Evolutionary conservation across 2,329 filamentous ascomycete genomes (phyloP).

Genomic region (Berkeleyomyces basicola): DNA sequence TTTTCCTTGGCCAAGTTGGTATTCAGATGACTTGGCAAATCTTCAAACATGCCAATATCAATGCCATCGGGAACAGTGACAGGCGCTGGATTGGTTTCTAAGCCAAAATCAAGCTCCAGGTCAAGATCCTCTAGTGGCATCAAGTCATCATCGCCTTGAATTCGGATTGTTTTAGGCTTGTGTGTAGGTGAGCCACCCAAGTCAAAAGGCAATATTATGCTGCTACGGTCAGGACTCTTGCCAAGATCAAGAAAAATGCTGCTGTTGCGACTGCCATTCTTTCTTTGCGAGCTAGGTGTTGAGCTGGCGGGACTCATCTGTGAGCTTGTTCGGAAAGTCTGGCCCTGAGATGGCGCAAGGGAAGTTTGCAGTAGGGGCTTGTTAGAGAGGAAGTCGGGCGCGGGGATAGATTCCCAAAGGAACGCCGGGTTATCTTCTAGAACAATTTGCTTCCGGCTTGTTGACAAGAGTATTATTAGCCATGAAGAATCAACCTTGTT

Average conservation of each 20-base stretch:
- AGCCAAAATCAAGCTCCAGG: constrained; percentile 13
- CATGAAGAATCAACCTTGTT: background rate
- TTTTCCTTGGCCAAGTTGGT: background rate
- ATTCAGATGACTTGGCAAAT: background rate
- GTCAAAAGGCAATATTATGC: constrained; percentile 1
- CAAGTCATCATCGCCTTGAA: constrained; percentile 13
- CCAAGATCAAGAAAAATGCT: constrained; percentile 10
- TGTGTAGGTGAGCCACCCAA: background rate
- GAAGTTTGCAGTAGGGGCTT: constrained; percentile 7
- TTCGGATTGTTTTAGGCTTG: constrained; percentile 5
- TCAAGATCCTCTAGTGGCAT: constrained; percentile 14
- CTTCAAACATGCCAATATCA: constrained; percentile 4
- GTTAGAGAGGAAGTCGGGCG: constrained; percentile 34
- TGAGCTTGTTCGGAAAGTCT: constrained; percentile 6
- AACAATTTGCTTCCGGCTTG: constrained; percentile 57
- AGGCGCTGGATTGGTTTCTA: background rate
- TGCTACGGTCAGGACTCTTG: constrained; percentile 8
- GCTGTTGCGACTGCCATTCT: background rate
- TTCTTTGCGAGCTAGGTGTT: background rate
- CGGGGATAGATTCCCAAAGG: constrained; percentile 40
- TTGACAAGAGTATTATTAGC: constrained; percentile 14
- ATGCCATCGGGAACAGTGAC: background rate
- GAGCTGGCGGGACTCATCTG: constrained; percentile 9
- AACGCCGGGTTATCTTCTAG: constrained; percentile 74
- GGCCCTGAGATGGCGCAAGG: background rate